Evolutionary conservation across 78 protist genomes (phyloP), one percentile per base, ranked within the genome.

Genomic region (Mastigamoeba balamuthi): DNA sequence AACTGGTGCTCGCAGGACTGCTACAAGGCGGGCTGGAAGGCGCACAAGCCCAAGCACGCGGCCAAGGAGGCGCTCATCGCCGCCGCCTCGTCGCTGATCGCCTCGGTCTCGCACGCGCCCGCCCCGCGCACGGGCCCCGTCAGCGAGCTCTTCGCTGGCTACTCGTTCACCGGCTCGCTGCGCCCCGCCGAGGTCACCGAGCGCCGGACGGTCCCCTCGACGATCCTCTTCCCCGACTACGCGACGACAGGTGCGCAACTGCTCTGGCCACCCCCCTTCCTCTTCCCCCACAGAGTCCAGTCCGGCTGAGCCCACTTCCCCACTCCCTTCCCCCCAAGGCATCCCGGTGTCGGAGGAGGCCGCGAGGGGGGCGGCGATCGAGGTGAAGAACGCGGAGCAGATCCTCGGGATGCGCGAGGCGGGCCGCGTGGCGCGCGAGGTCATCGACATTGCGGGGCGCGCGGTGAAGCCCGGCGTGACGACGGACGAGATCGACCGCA

Each of bases 401-500:
- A 85, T 82, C 74, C 73, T 48, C 40, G 36, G 39, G 69, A 85
- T 89, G 76, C 41, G 83, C 40, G 79, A 75, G 43, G 6, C 53
- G 8, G 40, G 58, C 41, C 74, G 25, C 23, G 80, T 67, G 41
- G 73, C 25, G 2, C 4, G 37, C 9, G 1, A 2, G 33, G 91
- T 91, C 30, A 68, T 93, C 0, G 98, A 93, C 82, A 35, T 77
- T 8, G 97, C 97, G 7, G 87, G 84, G 28, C 27, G 8, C 9
- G 67, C 71, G 29, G 90, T 90, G 35, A 17, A 68, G 41, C 83
- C 85, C 6, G 96, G 96, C 1, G 83, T 92, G 63, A 93, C 98
- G 0, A 79, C 92, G 0, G 98, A 95, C 30, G 96, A 92, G 41
- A 74, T 95, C 23, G 97, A 92, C 38, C 66, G 68, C 36, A 73